Conservation (phyloP, 306 rosid genomes). For the Casuarina cunninghamiana region DNA sequence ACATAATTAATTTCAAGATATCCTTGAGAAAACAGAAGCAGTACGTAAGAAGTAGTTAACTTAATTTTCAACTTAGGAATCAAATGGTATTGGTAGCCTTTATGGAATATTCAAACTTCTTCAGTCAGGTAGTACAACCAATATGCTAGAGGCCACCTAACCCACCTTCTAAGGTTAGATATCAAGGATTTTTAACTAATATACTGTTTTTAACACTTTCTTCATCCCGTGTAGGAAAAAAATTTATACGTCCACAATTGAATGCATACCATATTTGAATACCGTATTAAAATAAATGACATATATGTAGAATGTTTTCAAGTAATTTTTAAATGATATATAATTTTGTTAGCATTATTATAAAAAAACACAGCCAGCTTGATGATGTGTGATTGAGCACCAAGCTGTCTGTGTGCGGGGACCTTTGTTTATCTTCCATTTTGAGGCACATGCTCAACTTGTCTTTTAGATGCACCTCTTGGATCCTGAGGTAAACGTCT, state of each 20-base stretch:
- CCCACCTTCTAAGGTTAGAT: background rate
- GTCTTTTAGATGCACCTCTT: background rate
- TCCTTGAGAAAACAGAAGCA: no score
- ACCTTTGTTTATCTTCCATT: background rate
- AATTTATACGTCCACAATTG: no score
- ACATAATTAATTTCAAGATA: background rate
- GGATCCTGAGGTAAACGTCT: background rate
- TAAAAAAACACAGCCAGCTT: conserved; percentile 1
- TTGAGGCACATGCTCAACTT: background rate
- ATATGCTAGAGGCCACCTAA: background rate
- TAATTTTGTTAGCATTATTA: no score
- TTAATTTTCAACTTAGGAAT: background rate
- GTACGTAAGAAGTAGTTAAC: no score
- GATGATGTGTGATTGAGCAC: background rate
- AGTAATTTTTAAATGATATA: no score
- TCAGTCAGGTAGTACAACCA: background rate
- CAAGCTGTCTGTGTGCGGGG: background rate
- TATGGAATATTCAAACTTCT: background rate
- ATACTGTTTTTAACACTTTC: no score
- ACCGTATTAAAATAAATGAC: no score
- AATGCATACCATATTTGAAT: no score
- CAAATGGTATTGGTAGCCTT: background rate
- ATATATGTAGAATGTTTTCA: no score
- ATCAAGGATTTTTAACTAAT: no score
- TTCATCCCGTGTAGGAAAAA: no score